Evolutionary conservation across 2,329 filamentous ascomycete species (phyloP).

Genomic region (Colletotrichum sp.): DNA sequence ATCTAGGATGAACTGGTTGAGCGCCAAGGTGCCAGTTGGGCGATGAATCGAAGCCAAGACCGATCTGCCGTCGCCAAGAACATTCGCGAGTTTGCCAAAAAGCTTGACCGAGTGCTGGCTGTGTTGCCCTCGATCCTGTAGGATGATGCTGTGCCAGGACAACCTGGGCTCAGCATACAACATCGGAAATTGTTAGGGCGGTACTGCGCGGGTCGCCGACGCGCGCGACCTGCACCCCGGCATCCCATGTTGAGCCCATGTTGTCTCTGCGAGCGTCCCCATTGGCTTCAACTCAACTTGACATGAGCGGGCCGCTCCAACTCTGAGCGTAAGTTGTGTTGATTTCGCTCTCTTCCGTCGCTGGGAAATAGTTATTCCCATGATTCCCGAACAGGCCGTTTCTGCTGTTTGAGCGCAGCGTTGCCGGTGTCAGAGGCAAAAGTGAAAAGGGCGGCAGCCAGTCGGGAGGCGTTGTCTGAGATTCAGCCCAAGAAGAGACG

Average conservation of each 20-base stretch:
- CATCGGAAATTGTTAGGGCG: background rate
- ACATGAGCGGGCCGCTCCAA: slow-evolving; percentile 8
- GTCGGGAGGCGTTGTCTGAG: background rate
- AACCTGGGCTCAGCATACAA: background rate
- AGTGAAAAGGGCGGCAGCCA: slow-evolving; percentile 13
- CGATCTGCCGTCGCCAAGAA: background rate
- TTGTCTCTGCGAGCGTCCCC: background rate
- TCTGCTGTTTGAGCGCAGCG: slow-evolving; percentile 2
- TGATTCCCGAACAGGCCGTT: background rate
- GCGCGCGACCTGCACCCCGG: background rate
- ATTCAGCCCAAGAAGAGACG: slow-evolving; percentile 1
- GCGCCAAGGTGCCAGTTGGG: background rate
- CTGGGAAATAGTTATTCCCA: background rate
- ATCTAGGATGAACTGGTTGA: background rate
- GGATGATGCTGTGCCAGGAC: background rate
- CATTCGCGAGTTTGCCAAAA: background rate
- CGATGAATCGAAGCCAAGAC: background rate
- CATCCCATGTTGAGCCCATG: slow-evolving; percentile 11
- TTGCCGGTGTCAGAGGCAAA: slow-evolving; percentile 7
- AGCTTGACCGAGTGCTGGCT: background rate
- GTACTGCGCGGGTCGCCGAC: background rate
- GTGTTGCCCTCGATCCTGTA: background rate
- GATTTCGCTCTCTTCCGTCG: background rate
- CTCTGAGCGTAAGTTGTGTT: background rate
- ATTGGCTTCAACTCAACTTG: background rate